These are phyloP conservation scores for Triangularia verruculosa DNA, from an alignment of 2,329 filamentous ascomycete species.

Conservation along the genomic window DNA sequence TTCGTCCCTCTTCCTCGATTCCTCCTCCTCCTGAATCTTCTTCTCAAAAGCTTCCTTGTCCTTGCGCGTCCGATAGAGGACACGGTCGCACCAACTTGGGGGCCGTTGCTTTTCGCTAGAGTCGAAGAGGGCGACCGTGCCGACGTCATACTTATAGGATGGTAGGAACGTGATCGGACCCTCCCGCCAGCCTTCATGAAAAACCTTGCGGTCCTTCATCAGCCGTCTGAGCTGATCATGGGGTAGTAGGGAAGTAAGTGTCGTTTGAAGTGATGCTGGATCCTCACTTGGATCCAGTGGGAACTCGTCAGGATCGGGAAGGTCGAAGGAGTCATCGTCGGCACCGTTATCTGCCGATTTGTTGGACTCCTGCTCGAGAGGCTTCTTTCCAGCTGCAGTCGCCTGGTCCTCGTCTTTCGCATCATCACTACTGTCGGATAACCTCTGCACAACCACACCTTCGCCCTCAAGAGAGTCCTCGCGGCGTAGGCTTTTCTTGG, in stretches of 20 bases:
- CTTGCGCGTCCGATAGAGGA: conserved; percentile 75
- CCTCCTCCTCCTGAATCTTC: conserved; percentile 60
- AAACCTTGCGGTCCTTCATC: conserved; percentile 72
- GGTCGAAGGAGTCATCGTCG: conserved; percentile 40
- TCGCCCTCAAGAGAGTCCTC: conserved; percentile 45
- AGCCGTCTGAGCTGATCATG: conserved; percentile 82
- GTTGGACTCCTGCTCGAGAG: conserved; percentile 21
- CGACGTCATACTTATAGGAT: conserved; percentile 96
- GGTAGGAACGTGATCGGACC: conserved; percentile 84
- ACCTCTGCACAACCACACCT: conserved; percentile 47
- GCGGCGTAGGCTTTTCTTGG: conserved; percentile 35
- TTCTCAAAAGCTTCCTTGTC: conserved; percentile 66
- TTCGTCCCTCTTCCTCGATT: conserved; percentile 69
- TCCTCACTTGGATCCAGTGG: conserved; percentile 68
- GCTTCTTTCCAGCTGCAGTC: conserved; percentile 8
- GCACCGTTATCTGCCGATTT: conserved; percentile 27
- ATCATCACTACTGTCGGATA: conserved; percentile 46
- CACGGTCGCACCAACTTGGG: conserved; percentile 96
- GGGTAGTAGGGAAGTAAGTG: conserved; percentile 77
- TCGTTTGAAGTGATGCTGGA: conserved; percentile 83
- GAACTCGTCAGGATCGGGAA: conserved; percentile 66
- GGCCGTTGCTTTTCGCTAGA: conserved; percentile 90
- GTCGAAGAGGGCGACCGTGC: conserved; percentile 89
- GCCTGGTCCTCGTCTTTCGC: conserved; percentile 36
- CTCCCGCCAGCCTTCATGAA: conserved; percentile 90